phyloP scores from a whole-genome alignment of 2,329 filamentous ascomycete genomes.

The Aureobasidium uvarum region DNA sequence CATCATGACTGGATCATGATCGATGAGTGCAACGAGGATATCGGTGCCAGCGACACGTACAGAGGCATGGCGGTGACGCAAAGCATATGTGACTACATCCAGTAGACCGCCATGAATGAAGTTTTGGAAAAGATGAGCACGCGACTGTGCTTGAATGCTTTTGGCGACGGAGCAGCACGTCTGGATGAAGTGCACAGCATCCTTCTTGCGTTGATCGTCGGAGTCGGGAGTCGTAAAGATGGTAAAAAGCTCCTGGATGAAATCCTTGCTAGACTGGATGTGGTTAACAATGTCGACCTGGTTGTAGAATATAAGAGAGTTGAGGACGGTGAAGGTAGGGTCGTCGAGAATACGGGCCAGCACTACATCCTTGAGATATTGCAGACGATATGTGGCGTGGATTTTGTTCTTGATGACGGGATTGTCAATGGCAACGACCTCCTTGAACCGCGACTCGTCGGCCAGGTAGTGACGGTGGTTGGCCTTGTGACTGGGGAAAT shows the following conservation, averaged over 20 bases:
- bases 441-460: slow-evolving; percentile 87
- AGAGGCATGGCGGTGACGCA: slow-evolving; percentile 78
- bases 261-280: slow-evolving; percentile 75
- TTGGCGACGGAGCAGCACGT: slow-evolving; percentile 94
- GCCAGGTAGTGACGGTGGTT: slow-evolving; percentile 93
- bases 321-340: slow-evolving; percentile 94
- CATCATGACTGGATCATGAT: slow-evolving; percentile 94
- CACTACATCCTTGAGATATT: slow-evolving; percentile 98
- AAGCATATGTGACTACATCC: slow-evolving; percentile 84
- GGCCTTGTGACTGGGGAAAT: slow-evolving; percentile 95
- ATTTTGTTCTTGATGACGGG: slow-evolving; percentile 81
- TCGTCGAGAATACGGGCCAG: slow-evolving; percentile 94
- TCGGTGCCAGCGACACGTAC: slow-evolving; percentile 92
- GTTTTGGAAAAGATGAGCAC: slow-evolving; percentile 81
- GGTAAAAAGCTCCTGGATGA: slow-evolving; percentile 80
- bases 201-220: slow-evolving; percentile 75
- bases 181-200: slow-evolving; percentile 93
- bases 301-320: slow-evolving; percentile 98
- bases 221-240: slow-evolving; percentile 69
- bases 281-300: slow-evolving; percentile 97
- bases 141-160: slow-evolving; percentile 79
- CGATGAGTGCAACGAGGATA: slow-evolving; percentile 88
- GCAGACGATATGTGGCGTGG: slow-evolving; percentile 90
- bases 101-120: slow-evolving; percentile 86
- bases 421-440: slow-evolving; percentile 91